Base-by-base conservation (phyloP, 83 land plant genomes). In the Picea mariana region DNA sequence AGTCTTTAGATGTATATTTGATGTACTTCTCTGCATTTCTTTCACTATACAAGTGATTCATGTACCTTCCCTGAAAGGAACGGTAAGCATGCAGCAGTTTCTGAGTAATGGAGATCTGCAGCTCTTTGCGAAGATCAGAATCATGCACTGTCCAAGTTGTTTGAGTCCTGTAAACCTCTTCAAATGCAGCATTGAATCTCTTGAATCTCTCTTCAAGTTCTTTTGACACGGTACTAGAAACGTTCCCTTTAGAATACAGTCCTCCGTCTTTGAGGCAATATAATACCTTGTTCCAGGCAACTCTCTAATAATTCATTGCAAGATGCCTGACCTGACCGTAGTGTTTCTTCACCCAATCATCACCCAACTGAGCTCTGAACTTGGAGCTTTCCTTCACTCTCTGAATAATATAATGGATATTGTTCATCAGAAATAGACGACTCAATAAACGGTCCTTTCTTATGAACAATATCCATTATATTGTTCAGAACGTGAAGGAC, bases 311-410 rank as follows among this genome's bases (percentile, higher is more conserved):
- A 31, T 31, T 31, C 31, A 31, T 31, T 5, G 90, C 87, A 79
- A 84, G 77, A 59, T 92, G 91, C 49, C 91, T 84, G 21, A 90
- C 77, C 72, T 80, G 67, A 15, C 85, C 82, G 9, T 80, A 79
- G 21, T 87, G 90, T 67, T 78, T 88, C 24, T 86, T 71, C 17
- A 90, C 84, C 94, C 94, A 92, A 21, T 88, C 86, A 75, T 88
- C 93, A 13, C 94, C 38, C 31, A 31, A 0, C 0, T 31, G 31
- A 31, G 0, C 31, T 31, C 31, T 31, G 31, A 31, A 1, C 31
- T 90, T 87, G 11, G 90, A 84, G 58, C 92, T 89, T 38, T 79
- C 82, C 81, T 86, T 90, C 59, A 92, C 94, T 78, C 86, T n/a
- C n/a, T n/a, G n/a, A n/a, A n/a, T n/a, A n/a, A n/a, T n/a, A n/a